A percentile compares a stretch with the other conserved stretches of the same genome.
Conservation (phyloP, 2,329 filamentous ascomycete species). For the Xylaria digitata region DNA sequence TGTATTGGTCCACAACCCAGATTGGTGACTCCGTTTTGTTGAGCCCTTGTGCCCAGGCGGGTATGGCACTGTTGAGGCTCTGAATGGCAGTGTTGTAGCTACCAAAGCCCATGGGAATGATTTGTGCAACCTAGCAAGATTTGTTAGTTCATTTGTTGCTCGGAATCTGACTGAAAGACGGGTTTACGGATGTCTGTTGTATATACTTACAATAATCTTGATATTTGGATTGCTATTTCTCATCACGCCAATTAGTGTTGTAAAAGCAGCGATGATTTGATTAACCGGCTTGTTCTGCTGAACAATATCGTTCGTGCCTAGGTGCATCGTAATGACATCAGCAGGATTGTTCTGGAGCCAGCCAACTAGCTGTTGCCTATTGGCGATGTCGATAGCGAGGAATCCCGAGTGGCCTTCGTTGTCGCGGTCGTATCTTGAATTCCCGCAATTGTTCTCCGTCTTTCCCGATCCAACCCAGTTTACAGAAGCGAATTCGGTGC, state of each 20-base stretch:
- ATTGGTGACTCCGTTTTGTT: slow-evolving; percentile 55
- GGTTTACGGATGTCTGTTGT: neutral
- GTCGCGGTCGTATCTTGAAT: slow-evolving; percentile 56
- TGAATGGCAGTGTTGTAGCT: slow-evolving; percentile 54
- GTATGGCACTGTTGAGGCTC: slow-evolving; percentile 54
- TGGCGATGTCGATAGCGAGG: slow-evolving; percentile 58
- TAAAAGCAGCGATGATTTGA: slow-evolving; percentile 56
- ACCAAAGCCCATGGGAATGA: slow-evolving; percentile 52
- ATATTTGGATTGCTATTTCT: slow-evolving; percentile 54
- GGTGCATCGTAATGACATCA: slow-evolving; percentile 59
- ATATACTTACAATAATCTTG: slow-evolving; percentile 56
- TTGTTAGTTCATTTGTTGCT: neutral
- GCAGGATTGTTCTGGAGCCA: slow-evolving; percentile 57
- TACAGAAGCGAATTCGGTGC: slow-evolving; percentile 52
- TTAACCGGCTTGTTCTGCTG: slow-evolving; percentile 53
- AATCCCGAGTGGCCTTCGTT: slow-evolving; percentile 59
- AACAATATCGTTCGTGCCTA: slow-evolving; percentile 59
- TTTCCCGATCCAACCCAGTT: slow-evolving; percentile 54
- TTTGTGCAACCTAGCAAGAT: slow-evolving; percentile 54
- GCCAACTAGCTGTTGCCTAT: slow-evolving; percentile 55
- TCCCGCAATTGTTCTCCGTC: slow-evolving; percentile 51
- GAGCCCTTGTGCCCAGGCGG: slow-evolving; percentile 53
- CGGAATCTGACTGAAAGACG: neutral
- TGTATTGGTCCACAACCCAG: slow-evolving; percentile 57
- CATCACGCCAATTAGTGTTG: slow-evolving; percentile 54